Evolutionary conservation across 257 asterid genomes (phyloP).

Genomic region (Petrea volubilis): DNA sequence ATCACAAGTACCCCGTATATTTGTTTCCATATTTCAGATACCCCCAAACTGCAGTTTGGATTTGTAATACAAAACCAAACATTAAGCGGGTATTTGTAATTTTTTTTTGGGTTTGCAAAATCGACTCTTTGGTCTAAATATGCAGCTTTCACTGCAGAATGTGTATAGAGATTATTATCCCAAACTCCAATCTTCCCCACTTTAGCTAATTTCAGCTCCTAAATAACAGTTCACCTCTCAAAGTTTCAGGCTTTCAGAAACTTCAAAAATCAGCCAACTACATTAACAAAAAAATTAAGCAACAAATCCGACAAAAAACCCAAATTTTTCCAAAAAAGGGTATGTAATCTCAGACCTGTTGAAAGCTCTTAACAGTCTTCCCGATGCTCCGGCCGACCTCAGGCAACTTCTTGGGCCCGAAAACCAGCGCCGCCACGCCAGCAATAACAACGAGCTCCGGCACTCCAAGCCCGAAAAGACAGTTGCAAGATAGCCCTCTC

Average conservation of each 20-base stretch:
- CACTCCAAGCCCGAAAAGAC: slow-evolving; percentile 87
- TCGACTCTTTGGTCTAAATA: too few relatives aligned
- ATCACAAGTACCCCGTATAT: too few relatives aligned
- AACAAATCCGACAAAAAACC: neutral
- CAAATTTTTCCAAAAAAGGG: neutral
- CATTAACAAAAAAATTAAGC: neutral
- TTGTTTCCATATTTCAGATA: too few relatives aligned
- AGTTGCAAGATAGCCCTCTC: slow-evolving; percentile 60
- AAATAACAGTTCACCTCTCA: too few relatives aligned
- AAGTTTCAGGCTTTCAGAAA: too few relatives aligned
- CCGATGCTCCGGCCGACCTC: slow-evolving; percentile 86
- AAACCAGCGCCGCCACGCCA: slow-evolving; percentile 76
- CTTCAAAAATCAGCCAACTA: neutral
- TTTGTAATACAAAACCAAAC: too few relatives aligned
- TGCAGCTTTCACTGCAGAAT: neutral
- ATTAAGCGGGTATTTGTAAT: too few relatives aligned
- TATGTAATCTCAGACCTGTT: slow-evolving; percentile 53
- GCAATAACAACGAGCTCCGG: slow-evolving; percentile 91
- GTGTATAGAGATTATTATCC: too few relatives aligned
- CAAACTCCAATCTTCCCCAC: neutral
- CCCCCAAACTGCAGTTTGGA: too few relatives aligned
- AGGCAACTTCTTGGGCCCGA: slow-evolving; percentile 87
- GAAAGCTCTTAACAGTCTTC: slow-evolving; percentile 91
- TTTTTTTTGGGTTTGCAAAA: too few relatives aligned
- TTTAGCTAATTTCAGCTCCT: neutral